Evolutionary conservation across 2,329 filamentous ascomycete genomes (phyloP).

Genomic region (Rhinocladiella mackenziei): DNA sequence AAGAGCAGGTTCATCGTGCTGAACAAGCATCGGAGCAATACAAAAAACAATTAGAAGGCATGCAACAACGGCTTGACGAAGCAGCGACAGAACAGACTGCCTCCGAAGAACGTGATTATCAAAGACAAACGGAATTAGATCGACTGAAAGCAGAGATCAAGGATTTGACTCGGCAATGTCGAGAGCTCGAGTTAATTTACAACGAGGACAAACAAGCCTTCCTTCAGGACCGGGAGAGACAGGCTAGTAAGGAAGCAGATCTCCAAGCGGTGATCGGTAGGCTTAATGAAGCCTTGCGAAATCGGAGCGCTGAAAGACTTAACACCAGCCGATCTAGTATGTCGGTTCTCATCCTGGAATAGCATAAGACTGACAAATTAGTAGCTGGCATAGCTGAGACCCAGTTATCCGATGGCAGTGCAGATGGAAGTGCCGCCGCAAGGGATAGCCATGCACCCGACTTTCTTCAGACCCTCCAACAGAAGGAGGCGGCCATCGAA

Average conservation of each 20-base stretch:
- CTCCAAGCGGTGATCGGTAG: slow-evolving; percentile 86
- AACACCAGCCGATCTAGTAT: slow-evolving; percentile 44
- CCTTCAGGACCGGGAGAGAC: slow-evolving; percentile 88
- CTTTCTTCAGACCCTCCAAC: slow-evolving; percentile 64
- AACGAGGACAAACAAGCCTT: slow-evolving; percentile 83
- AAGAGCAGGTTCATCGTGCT: slow-evolving; percentile 74
- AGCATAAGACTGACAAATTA: not conserved
- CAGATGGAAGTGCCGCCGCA: not conserved
- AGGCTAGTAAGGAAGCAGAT: slow-evolving; percentile 78
- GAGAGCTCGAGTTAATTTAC: slow-evolving; percentile 89
- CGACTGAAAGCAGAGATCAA: slow-evolving; percentile 77
- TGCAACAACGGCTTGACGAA: slow-evolving; percentile 84
- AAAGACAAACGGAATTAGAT: slow-evolving; percentile 79
- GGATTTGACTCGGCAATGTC: slow-evolving; percentile 74
- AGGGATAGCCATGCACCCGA: slow-evolving; percentile 11
- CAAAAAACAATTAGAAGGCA: slow-evolving; percentile 76
- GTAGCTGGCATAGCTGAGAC: slow-evolving; percentile 2
- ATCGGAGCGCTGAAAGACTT: slow-evolving; percentile 61
- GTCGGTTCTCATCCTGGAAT: not conserved
- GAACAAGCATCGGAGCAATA: slow-evolving; percentile 73
- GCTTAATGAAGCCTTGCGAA: slow-evolving; percentile 78
- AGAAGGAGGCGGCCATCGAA: slow-evolving; percentile 96
- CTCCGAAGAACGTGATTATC: slow-evolving; percentile 82
- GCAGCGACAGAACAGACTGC: slow-evolving; percentile 75
- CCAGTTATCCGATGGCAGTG: slow-evolving; percentile 2